These are phyloP conservation scores for Leptographium lundbergii DNA, from an alignment of 2,329 filamentous ascomycete species.

Conservation along the genomic window DNA sequence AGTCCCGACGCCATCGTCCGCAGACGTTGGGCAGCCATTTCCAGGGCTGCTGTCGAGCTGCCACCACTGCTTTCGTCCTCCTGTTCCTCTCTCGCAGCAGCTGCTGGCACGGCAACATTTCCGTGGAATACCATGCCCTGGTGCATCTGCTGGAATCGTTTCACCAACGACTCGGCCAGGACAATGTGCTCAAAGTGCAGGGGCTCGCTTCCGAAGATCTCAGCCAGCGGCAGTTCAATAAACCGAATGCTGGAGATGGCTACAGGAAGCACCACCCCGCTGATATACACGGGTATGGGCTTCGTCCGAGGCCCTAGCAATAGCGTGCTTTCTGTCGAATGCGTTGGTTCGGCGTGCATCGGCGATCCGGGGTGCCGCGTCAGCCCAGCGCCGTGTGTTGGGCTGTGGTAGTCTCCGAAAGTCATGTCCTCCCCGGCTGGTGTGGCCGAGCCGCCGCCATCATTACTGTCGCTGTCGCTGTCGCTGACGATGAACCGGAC, in stretches of 20 bases:
- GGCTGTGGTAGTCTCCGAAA: not conserved
- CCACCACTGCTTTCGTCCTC: not conserved
- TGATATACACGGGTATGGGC: constrained; percentile 14
- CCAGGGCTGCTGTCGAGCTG: constrained; percentile 11
- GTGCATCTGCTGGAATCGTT: constrained; percentile 9
- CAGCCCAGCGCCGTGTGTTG: not conserved
- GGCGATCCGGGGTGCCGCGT: too few species aligned
- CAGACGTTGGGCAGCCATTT: constrained; percentile 21
- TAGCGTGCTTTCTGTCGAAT: not conserved
- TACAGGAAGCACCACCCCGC: constrained; percentile 12
- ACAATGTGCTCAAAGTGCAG: constrained; percentile 19
- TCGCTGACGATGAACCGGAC: not conserved
- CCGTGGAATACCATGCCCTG: constrained; percentile 15
- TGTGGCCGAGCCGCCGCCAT: not conserved
- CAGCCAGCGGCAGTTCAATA: not conserved
- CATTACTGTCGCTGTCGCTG: too few species aligned
- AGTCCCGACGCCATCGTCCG: constrained; percentile 23
- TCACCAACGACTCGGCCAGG: constrained; percentile 15
- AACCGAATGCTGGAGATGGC: not conserved
- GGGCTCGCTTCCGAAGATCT: constrained; percentile 14
- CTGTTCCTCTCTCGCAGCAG: not conserved
- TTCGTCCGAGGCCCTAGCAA: not conserved
- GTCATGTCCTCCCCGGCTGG: not conserved
- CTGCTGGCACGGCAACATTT: constrained; percentile 7
- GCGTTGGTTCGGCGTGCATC: not conserved